Evolutionary conservation across 2,329 filamentous ascomycete genomes (phyloP).

Genomic region (Penicillium sp.): DNA sequence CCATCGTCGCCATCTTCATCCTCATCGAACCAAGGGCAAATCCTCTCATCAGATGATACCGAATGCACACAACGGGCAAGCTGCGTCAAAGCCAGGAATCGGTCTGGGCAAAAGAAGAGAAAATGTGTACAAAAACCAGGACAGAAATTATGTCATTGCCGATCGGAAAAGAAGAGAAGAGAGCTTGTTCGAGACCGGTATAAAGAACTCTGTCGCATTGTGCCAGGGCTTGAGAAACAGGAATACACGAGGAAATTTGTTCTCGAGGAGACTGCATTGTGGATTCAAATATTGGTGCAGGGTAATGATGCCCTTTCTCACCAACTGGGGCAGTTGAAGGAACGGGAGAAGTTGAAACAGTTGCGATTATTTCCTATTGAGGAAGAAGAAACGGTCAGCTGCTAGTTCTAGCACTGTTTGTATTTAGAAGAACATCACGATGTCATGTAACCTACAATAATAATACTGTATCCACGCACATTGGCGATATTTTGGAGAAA

Average conservation of each 20-base stretch:
- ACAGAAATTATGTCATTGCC: slow-evolving; percentile 23
- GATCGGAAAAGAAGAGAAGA: slow-evolving; percentile 23
- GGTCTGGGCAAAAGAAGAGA: slow-evolving; percentile 12
- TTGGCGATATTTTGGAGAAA: too few relatives aligned
- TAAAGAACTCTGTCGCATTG: slow-evolving; percentile 15
- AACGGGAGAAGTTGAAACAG: slow-evolving; percentile 1
- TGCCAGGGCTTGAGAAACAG: slow-evolving; percentile 17
- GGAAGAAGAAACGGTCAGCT: neutral
- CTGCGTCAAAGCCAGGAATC: neutral
- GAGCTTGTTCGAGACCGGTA: slow-evolving; percentile 20
- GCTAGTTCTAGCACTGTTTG: neutral
- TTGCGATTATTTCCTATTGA: neutral
- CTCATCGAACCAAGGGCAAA: neutral
- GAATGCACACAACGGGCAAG: slow-evolving; percentile 6
- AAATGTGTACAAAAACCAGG: slow-evolving; percentile 24
- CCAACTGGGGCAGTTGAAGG: slow-evolving; percentile 10
- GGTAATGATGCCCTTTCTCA: slow-evolving; percentile 14
- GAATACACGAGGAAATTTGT: slow-evolving; percentile 24
- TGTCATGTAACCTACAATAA: neutral
- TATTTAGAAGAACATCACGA: neutral
- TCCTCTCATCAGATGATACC: neutral
- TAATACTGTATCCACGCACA: neutral
- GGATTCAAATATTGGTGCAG: slow-evolving; percentile 9
- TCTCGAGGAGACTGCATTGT: slow-evolving; percentile 16
- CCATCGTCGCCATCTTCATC: neutral